Evolutionary conservation across 163 green algal species (phyloP).

Genomic region (Chlorella variabilis): DNA sequence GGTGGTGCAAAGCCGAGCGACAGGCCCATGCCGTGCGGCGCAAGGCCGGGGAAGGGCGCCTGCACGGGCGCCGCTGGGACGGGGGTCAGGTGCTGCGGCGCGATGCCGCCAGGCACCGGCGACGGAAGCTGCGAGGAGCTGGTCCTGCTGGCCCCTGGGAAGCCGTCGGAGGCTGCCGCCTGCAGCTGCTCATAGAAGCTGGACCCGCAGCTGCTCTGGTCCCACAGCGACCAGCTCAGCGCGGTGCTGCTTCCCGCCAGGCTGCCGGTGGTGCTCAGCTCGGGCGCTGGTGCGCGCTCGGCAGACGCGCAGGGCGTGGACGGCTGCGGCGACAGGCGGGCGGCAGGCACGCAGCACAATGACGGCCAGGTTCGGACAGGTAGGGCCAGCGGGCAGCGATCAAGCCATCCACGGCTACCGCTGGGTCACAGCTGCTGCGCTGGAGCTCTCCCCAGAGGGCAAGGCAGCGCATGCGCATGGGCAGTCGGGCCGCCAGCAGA

Average conservation of each 20-base stretch:
- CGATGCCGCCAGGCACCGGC: not conserved
- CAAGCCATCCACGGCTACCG: too few relatives aligned
- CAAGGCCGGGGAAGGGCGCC: not conserved
- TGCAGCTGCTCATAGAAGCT: constrained; percentile 34
- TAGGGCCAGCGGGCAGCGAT: too few relatives aligned
- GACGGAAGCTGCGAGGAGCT: not conserved
- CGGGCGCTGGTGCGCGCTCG: not conserved
- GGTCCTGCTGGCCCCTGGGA: not conserved
- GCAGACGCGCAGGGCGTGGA: not conserved
- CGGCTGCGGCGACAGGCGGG: not conserved
- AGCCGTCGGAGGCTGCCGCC: not conserved
- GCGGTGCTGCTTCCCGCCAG: not conserved
- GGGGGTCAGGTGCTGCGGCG: not conserved
- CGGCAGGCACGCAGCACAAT: too few relatives aligned
- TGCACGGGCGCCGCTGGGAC: not conserved
- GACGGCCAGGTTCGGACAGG: too few relatives aligned
- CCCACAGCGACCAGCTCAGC: constrained; percentile 24
- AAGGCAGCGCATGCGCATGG: too few relatives aligned
- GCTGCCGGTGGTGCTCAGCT: not conserved
- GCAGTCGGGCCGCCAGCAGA: too few relatives aligned
- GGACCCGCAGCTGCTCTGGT: not conserved
- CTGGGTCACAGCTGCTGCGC: too few relatives aligned
- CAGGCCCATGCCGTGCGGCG: not conserved
- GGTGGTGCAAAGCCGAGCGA: not conserved
- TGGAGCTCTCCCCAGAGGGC: too few relatives aligned